Evolutionary conservation across 2,329 filamentous ascomycete genomes (phyloP), one percentile per base, ranked within the genome.

Genomic region (Aspergillus ruber): DNA sequence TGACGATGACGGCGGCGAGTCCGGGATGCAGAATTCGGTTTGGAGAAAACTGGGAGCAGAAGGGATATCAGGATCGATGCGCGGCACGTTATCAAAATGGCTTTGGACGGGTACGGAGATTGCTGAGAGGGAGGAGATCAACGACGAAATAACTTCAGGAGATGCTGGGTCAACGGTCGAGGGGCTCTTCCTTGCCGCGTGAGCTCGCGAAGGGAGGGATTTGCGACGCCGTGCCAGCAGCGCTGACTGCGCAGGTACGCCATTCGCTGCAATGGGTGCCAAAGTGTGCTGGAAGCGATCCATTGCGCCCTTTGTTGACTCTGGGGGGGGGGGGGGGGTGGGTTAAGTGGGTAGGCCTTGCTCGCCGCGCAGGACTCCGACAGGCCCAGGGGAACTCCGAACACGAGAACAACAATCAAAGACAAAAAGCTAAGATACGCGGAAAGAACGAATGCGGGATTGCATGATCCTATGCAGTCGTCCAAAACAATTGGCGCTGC

Each of bases 81-180:
- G 62, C 18, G 74, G 70, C 44, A 76, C 69, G 46, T 74, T 76
- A 58, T 90, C 85, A 62, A 89, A 88, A 63, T 87, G 83, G 50
- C 79, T 76, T 63, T 78, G 81, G 47, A 84, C 79, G 18, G 86
- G 84, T 43, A 80, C 77, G 4, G 79, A 78, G 50, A 81, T 79
- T 53, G 74, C 71, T 15, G 80, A 79, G 39, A 84, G 73, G 25
- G 81, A 82, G 51, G 79, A 78, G 62, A 84, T 81, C 50, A 84
- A 73, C 42, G 77, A 79, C 13, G 79, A 79, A 52, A 84, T 76
- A 25, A 76, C 67, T 54, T 75, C 72, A 15, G 72, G 69, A 17
- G 72, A 74, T n/a, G 70, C 68, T 36, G 69, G 67, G 54, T 72
- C 68, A 44, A 68, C 56, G 13, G 60, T 54, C n/a, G 59, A 57